Conservation (phyloP, 176 grass and related monocot species). For the bread wheat (Triticum aestivum) region DNA sequence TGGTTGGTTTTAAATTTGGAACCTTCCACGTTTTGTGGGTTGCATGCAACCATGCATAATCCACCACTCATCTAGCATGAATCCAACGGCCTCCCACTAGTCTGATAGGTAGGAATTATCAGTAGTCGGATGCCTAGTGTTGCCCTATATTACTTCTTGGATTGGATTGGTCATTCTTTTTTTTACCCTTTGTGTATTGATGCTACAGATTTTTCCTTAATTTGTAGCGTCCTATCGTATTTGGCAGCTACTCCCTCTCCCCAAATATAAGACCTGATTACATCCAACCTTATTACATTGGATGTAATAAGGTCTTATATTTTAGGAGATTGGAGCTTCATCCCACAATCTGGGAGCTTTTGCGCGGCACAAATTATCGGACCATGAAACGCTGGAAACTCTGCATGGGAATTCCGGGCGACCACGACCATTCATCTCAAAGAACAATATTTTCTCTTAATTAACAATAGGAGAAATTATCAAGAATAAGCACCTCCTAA, state of each 20-base stretch:
- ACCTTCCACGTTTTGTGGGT: no score
- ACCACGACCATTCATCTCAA: background rate
- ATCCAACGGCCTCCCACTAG: no score
- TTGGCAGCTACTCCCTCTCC: background rate
- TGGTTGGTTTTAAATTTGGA: no score
- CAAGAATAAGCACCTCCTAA: background rate
- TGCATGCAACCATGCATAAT: no score
- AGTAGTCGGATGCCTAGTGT: no score
- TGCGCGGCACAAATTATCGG: constrained; percentile 34
- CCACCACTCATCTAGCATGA: no score
- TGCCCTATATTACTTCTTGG: no score
- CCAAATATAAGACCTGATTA: no score
- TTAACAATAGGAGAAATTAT: background rate
- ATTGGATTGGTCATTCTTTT: background rate
- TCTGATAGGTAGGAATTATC: no score
- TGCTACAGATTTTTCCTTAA: background rate
- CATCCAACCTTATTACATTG: no score
- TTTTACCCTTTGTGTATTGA: background rate
- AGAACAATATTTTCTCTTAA: constrained; percentile 7
- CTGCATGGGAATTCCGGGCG: background rate
- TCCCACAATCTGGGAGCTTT: background rate
- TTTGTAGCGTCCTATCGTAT: background rate
- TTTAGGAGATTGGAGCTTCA: no score
- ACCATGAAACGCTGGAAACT: background rate
- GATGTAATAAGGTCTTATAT: no score